Evolutionary conservation across 306 rosid genomes (phyloP), one percentile per base, ranked within the genome.

Genomic region (Trifolium repens): DNA sequence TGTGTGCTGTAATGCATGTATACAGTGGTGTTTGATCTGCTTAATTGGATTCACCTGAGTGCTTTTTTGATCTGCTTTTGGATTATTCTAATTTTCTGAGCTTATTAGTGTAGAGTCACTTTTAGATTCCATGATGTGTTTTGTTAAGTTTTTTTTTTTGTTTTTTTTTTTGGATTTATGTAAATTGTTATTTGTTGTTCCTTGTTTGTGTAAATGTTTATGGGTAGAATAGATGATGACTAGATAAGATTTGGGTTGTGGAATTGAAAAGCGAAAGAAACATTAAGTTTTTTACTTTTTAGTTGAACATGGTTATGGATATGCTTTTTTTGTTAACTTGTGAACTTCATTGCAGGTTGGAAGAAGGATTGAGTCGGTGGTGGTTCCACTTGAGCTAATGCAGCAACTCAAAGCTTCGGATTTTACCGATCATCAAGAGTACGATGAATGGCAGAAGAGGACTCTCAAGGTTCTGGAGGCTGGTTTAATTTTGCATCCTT

Each of bases 371-470:
- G 99, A 94, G 78, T 91, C 96, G 1, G 96, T 92, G 73, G 99
- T 94, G 7, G 93, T 94, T 54, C 99, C 99, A 17, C 90, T 91
- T 40, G 99, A 94, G 88, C 84, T 94, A 26, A 53, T 94, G 84
- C 97, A 94, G 92, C 99, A 94, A 82, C 96, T 94, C 55, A 94
- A 92, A 90, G 57, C 87, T 46, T 73, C 96, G 24, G 99, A 94
- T 82, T 94, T 94, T 84, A 79, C 88, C 40, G 99, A 94, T 83
- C 89, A 76, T 9, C 93, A 89, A 74, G 99, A 94, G 77, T 86
- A 89, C 44, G 86, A 85, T 3, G 94, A 87, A 7, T 94, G 99
- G 99, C 96, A 78, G 82, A 94, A 88, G 77, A 83, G 99, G 73
- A 92, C 96, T 22, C 84, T 94, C 69, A 94, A 82, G 83, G 85